Evolutionary conservation across 2,329 filamentous ascomycete genomes (phyloP).

Genomic region (Mycocentrospora acerina): DNA sequence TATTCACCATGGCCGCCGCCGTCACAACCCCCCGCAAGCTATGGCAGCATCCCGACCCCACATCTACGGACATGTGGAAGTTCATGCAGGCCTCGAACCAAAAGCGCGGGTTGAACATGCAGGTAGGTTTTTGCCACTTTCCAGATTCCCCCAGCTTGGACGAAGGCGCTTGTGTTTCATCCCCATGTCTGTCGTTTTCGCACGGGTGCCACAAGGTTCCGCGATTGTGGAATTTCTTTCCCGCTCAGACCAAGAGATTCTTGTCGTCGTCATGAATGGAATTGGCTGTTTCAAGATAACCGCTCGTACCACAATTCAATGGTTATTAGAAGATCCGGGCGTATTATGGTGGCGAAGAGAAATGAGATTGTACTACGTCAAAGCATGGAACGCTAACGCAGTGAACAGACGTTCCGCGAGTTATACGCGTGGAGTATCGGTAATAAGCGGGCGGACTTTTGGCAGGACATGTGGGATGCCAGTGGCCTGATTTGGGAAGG

Average conservation of each 20-base stretch:
- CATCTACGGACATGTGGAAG: conserved; percentile 47
- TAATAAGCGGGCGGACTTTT: conserved; percentile 53
- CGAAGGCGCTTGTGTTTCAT: conserved; percentile 1
- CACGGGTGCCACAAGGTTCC: no score
- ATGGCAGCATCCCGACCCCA: conserved; percentile 49
- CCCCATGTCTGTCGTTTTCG: background rate
- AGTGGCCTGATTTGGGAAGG: conserved; percentile 35
- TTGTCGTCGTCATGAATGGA: no score
- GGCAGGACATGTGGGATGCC: conserved; percentile 35
- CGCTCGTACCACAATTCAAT: no score
- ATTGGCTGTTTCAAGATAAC: no score
- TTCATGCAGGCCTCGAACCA: conserved; percentile 62
- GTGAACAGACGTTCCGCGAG: conserved; percentile 63
- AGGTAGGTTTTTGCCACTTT: conserved; percentile 52
- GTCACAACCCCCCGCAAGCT: conserved; percentile 44
- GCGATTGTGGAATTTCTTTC: no score
- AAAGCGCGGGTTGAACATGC: conserved; percentile 57
- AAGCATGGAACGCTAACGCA: no score
- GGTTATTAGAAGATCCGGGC: no score
- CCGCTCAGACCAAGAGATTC: no score
- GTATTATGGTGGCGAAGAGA: no score
- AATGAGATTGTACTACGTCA: no score
- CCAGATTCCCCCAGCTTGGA: background rate
- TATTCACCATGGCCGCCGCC: background rate
- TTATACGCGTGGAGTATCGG: conserved; percentile 69